Evolutionary conservation across 306 rosid species (phyloP).

Genomic region (Carpinus viminea): DNA sequence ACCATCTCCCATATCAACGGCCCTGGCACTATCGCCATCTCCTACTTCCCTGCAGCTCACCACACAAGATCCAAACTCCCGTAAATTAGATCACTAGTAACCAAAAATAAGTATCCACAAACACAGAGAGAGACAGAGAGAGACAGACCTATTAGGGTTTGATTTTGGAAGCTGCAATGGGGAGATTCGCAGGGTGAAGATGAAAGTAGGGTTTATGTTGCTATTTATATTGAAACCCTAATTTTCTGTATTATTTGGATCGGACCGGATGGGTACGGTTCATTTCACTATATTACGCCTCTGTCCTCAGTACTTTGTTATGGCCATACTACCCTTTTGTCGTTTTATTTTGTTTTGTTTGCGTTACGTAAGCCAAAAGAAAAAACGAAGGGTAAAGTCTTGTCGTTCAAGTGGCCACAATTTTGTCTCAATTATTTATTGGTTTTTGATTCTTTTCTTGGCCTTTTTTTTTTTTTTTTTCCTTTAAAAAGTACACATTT

Average conservation of each 20-base stretch:
- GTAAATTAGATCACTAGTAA: background rate
- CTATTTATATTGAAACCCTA: conserved; percentile 57
- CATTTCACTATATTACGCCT: conserved; percentile 8
- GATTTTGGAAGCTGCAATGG: background rate
- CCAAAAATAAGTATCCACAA: background rate
- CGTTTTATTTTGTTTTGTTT: background rate
- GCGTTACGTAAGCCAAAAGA: background rate
- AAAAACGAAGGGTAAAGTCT: background rate
- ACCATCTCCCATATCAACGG: conserved; percentile 97
- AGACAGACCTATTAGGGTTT: conserved; percentile 19
- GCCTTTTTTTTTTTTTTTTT: too few species aligned
- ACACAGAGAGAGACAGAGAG: background rate
- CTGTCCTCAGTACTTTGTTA: background rate
- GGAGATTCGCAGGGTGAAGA: background rate
- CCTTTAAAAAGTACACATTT: too few species aligned
- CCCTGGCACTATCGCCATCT: conserved; percentile 83
- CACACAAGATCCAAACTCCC: conserved; percentile 16
- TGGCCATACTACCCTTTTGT: background rate
- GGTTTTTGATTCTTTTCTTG: too few species aligned
- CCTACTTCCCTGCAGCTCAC: conserved; percentile 26
- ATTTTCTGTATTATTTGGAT: background rate
- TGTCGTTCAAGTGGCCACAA: background rate
- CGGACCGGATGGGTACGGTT: conserved; percentile 25
- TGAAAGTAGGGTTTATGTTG: background rate
- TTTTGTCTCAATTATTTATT: too few species aligned